A percentile compares a stretch with the other conserved stretches of the same genome.
Evolutionary conservation across 257 asterid species (phyloP).

Genomic region (Nicotiana noctiflora): DNA sequence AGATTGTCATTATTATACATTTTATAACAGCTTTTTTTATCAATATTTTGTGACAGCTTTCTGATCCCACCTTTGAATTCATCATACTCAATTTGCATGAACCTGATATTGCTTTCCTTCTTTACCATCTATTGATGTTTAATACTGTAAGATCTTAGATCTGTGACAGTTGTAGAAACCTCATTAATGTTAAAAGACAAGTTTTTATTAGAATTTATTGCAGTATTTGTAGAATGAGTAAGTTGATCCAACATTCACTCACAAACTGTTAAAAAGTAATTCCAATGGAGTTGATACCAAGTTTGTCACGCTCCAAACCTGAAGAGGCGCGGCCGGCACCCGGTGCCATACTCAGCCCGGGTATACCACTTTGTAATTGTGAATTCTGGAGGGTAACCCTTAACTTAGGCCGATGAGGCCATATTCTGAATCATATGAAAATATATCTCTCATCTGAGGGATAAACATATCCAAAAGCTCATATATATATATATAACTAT

Average conservation of each 20-base stretch:
- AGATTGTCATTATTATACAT: neutral
- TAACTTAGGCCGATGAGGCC: no score
- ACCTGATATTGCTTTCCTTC: constrained; percentile 1
- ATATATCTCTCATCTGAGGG: no score
- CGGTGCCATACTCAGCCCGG: no score
- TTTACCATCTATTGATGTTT: neutral
- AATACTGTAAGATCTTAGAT: neutral
- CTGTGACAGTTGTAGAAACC: neutral
- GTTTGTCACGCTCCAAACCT: no score
- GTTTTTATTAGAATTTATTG: neutral
- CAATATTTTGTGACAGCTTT: neutral
- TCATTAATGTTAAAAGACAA: neutral
- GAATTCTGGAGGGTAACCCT: no score
- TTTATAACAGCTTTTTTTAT: neutral
- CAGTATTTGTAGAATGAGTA: neutral
- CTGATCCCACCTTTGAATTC: neutral
- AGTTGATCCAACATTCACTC: neutral
- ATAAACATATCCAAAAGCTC: no score
- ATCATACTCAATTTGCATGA: neutral
- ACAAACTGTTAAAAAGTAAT: neutral
- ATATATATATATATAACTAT: no score
- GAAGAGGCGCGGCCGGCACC: no score
- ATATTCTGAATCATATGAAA: no score
- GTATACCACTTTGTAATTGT: no score
- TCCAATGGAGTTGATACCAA: neutral